These are phyloP conservation scores for Kodamaea sp. DNA, from an alignment of 1,139 yeast genomes.

Conservation along the genomic window DNA sequence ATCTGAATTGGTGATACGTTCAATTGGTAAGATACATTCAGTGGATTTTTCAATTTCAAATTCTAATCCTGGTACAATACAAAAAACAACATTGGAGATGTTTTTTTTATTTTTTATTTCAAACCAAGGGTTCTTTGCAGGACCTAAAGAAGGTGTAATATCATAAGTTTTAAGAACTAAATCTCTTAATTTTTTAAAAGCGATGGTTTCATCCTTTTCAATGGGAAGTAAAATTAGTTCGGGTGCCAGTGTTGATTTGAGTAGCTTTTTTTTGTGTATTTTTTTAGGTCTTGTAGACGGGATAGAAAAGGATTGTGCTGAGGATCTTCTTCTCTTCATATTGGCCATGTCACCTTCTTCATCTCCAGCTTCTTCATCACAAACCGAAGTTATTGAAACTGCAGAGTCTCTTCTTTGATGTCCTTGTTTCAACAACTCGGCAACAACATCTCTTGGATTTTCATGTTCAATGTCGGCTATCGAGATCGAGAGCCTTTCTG, in stretches of 20 bases:
- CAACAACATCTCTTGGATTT: constrained; percentile 18
- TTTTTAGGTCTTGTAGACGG: constrained; percentile 15
- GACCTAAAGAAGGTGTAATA: not conserved
- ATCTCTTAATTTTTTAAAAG: constrained; percentile 43
- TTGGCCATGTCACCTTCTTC: constrained; percentile 10
- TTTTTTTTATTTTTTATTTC: constrained; percentile 6
- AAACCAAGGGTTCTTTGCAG: constrained; percentile 6
- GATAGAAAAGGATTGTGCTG: constrained; percentile 25
- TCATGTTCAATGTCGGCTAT: constrained; percentile 19
- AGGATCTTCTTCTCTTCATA: constrained; percentile 42
- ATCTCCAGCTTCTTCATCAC: constrained; percentile 17
- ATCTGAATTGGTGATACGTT: constrained; percentile 15
- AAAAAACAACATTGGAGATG: constrained; percentile 47
- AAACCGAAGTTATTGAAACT: constrained; percentile 22
- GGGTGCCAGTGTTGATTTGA: constrained; percentile 33
- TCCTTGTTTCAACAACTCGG: constrained; percentile 13
- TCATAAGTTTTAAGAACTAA: constrained; percentile 31
- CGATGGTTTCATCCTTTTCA: constrained; percentile 23
- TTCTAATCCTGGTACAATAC: constrained; percentile 67
- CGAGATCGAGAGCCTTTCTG: constrained; percentile 30
- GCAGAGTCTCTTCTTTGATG: constrained; percentile 23
- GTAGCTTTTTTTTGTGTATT: constrained; percentile 32
- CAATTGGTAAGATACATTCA: constrained; percentile 6
- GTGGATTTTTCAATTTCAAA: not conserved
- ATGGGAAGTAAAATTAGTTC: constrained; percentile 15